These are phyloP conservation scores for Gamsiella multidivaricata DNA, from an alignment of 192 early-diverging fungal genomes.

Conservation along the genomic window DNA sequence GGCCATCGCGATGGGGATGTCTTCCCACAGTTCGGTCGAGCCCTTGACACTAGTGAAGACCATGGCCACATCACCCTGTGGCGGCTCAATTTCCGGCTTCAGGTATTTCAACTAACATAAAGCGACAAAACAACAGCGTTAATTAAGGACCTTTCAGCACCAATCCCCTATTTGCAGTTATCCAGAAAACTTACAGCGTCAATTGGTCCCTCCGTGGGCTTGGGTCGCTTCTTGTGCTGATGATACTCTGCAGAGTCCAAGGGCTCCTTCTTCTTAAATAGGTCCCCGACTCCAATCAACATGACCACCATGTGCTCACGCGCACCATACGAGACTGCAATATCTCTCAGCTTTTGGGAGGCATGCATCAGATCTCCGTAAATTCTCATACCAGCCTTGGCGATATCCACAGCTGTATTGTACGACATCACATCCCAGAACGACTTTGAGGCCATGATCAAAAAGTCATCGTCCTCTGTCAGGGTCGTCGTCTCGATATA, in stretches of 20 bases:
- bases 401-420: conserved; percentile 87
- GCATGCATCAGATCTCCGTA: conserved; percentile 77
- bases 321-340: conserved; percentile 85
- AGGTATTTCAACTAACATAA: conserved; percentile 47
- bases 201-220: conserved; percentile 60
- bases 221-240: conserved; percentile 56
- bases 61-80: conserved; percentile 82
- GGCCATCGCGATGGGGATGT: conserved; percentile 82
- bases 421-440: conserved; percentile 86
- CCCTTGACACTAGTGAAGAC: conserved; percentile 96
- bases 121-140: too few species aligned
- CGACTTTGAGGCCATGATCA: conserved; percentile 79
- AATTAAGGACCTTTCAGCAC: neutral
- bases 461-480: conserved; percentile 83
- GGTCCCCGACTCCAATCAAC: conserved; percentile 86
- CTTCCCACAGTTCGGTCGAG: conserved; percentile 92
- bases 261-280: conserved; percentile 68
- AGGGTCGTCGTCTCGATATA: conserved; percentile 79
- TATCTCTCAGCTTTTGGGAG: conserved; percentile 86
- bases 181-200: conserved; percentile 61
- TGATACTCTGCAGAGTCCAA: conserved; percentile 30
- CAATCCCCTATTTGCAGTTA: neutral
- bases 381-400: conserved; percentile 71
- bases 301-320: conserved; percentile 87
- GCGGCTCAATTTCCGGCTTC: conserved; percentile 86